These are phyloP conservation scores for Pseudonitzschia delicatissima DNA, from an alignment of 108 stramenopile species.

Conservation along the genomic window DNA sequence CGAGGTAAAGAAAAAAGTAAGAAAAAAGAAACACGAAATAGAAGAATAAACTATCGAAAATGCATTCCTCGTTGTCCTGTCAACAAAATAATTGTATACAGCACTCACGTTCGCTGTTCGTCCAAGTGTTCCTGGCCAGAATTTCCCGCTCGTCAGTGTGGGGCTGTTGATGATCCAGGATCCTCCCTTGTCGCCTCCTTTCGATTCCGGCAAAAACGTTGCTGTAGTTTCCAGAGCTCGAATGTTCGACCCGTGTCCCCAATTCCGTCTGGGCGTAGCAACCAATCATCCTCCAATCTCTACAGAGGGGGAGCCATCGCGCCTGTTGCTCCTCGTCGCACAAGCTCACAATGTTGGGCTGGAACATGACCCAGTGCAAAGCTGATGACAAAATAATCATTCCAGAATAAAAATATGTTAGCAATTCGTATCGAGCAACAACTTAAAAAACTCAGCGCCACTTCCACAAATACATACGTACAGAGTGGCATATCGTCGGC, in stretches of 20 bases:
- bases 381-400: slow-evolving; percentile 46
- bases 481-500: slow-evolving; percentile 53
- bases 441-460: neutral
- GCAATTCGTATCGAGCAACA: no score
- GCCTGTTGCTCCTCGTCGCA: slow-evolving; percentile 89
- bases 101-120: slow-evolving; percentile 67
- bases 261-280: slow-evolving; percentile 96
- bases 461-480: neutral
- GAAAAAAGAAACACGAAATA: neutral
- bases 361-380: slow-evolving; percentile 93
- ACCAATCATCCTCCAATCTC: slow-evolving; percentile 92
- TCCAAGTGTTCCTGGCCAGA: slow-evolving; percentile 96
- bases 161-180: slow-evolving; percentile 82
- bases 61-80: no score
- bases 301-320: slow-evolving; percentile 87
- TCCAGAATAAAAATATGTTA: no score
- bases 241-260: slow-evolving; percentile 90
- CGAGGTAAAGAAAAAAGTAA: neutral
- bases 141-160: slow-evolving; percentile 84
- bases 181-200: slow-evolving; percentile 62
- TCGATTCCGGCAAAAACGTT: slow-evolving; percentile 73
- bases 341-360: slow-evolving; percentile 78
- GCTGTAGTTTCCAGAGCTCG: slow-evolving; percentile 95
- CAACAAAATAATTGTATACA: no score
- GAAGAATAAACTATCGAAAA: neutral